Evolutionary conservation across 1,284 basidiomycete species (phyloP), one percentile per base, ranked within the genome.

Genomic region (Cutaneotrichosporon sp.): DNA sequence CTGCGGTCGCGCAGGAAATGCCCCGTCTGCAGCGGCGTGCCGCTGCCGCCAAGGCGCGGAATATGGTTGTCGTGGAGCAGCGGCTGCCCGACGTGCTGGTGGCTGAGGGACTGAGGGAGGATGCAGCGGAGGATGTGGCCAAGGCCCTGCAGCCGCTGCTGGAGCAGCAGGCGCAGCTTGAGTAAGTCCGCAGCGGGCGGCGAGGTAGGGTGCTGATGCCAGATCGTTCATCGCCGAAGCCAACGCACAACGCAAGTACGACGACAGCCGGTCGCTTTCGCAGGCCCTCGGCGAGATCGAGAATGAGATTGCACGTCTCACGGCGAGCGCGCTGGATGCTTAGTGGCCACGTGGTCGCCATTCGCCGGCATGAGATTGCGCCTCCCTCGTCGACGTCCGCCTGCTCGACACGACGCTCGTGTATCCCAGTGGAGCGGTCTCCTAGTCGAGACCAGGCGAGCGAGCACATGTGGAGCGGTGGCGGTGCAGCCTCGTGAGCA

Each of bases 131-230:
- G 60, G 80, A 84, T 46, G 75, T 87, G 19, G 88, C 88, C 2
- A 78, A 81, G 29, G 75, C 79, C 4, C 75, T 94, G 20, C 90
- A 93, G 65, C 90, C 90, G 3, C 75, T 94, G 17, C 79, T 94
- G 9, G 90, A 94, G 71, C 90, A 94, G 73, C 90, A 94, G 73
- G 86, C 87, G 3, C 78, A 92, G 45, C 77, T 94, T 29, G 90
- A 93, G 75, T 72, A 48, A 60, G 72, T 65, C n/a, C n/a, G 19
- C 10, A 10, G 26, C 11, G 16, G 19, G 16, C n/a, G n/a, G n/a
- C n/a, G n/a, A n/a, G n/a, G n/a, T n/a, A n/a, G n/a, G n/a, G n/a
- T n/a, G 17, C 42, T 37, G 33, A 44, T 12, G 24, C 14, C 54
- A 71, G 67, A 48, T 54, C 55, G 20, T 73, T 70, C 31, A 72